phyloP scores from a whole-genome alignment of 805 yeast genomes.

The Priceomyces carsonii region DNA sequence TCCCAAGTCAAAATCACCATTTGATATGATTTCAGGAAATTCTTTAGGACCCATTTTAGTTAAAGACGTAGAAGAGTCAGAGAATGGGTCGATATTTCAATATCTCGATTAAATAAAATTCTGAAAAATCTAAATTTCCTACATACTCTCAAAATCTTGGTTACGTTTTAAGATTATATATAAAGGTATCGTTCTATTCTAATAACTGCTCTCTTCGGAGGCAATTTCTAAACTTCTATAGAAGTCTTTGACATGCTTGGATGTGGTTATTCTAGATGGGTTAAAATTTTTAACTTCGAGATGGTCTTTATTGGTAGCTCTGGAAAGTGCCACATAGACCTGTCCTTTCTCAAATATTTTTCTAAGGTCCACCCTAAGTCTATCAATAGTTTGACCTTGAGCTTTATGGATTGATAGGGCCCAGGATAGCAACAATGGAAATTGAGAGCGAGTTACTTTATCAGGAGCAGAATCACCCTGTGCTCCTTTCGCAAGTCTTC shows the following conservation, averaged over 20 bases:
- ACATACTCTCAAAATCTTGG: not conserved
- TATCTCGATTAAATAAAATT: not conserved
- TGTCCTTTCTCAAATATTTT: slow-evolving; percentile 79
- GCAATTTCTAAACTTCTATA: slow-evolving; percentile 19
- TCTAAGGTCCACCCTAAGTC: slow-evolving; percentile 68
- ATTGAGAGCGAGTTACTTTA: slow-evolving; percentile 50
- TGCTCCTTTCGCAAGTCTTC: slow-evolving; percentile 15
- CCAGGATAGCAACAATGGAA: slow-evolving; percentile 78
- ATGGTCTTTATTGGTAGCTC: slow-evolving; percentile 69
- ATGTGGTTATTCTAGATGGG: slow-evolving; percentile 49
- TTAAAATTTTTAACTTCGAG: slow-evolving; percentile 68
- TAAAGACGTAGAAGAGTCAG: not conserved
- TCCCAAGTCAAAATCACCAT: slow-evolving; percentile 21
- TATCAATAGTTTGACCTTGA: slow-evolving; percentile 78
- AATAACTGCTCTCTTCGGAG: not conserved
- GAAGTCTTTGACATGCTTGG: slow-evolving; percentile 34
- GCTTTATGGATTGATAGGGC: slow-evolving; percentile 83
- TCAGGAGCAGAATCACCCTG: slow-evolving; percentile 12
- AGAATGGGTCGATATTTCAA: not conserved
- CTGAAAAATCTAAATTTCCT: slow-evolving; percentile 1
- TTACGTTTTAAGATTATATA: too few species aligned
- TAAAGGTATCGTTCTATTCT: too few species aligned
- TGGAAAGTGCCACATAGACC: slow-evolving; percentile 77
- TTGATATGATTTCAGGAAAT: not conserved
- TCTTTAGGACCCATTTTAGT: slow-evolving; percentile 1